Base-by-base conservation (phyloP, 225 moss, liverwort and hornwort species). In the Sphagnum tenellum region DNA sequence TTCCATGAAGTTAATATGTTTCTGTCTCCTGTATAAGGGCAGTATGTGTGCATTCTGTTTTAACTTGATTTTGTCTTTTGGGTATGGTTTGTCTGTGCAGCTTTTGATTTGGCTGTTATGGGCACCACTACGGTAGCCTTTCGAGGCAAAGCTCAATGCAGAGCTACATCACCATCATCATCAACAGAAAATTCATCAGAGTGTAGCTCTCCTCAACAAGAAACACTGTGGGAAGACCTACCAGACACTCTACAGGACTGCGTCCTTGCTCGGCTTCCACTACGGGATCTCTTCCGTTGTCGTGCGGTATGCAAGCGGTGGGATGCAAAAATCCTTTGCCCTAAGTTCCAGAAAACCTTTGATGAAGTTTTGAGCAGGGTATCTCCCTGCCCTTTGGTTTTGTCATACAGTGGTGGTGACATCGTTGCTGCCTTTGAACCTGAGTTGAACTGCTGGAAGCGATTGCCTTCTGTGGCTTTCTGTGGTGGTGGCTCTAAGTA, bases 261-360 rank as follows among this genome's bases (percentile, higher is more conserved):
- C n/a, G 61, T 69, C 46, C 58, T 69, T 10, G 68, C 68, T 3
- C 48, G 61, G 13, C 50, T 69, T 12, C 68, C 68, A 11, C 45
- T 69, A 7, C 44, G 59, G 44, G 60, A 69, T 45, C 60, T 69
- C 9, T 69, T 69, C 49, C 49, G 68, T 11, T 60, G 60, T 53
- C 60, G 68, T 9, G 49, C 11, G 45, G 68, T 69, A 44, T 69
- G 68, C 44, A 69, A 14, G 60, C 46, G 45, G 5, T 69, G 68
- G 68, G 61, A 69, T 8, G 50, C 49, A 45, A 5, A 50, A 9
- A 69, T 69, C 44, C 61, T 46, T 46, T 61, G 68, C 45, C 53
- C 68, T 52, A 69, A 45, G 45, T 69, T 69, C 46, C 68, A 69
- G 51, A 69, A 53, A 53, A 61, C 68, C 3, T 69, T 60, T 54